Percentiles rank a stretch among this genome's conserved stretches.
phyloP scores from a whole-genome alignment of 495 filamentous ascomycete species.

The Schizothecium vesticola region DNA sequence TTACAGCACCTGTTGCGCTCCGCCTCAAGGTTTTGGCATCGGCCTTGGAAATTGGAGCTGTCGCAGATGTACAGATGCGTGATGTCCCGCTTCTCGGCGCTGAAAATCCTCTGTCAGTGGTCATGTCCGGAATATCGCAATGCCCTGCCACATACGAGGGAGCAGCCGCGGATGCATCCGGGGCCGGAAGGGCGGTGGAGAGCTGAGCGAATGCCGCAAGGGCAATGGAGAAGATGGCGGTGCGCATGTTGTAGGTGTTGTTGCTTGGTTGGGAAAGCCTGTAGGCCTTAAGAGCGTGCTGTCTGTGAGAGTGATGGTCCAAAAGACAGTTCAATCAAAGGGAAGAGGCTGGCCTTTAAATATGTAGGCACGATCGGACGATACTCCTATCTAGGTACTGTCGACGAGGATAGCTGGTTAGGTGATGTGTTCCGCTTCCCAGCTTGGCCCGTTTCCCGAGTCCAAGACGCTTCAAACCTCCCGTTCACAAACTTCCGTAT shows the following conservation, averaged over 20 bases:
- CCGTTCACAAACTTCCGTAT: not conserved
- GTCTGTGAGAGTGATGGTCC: not conserved
- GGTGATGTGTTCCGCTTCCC: not conserved
- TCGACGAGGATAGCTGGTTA: too few relatives aligned
- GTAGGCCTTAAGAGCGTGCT: not conserved
- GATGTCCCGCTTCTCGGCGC: not conserved
- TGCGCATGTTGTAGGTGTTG: not conserved
- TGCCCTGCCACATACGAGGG: not conserved
- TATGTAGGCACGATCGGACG: too few relatives aligned
- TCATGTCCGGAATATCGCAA: not conserved
- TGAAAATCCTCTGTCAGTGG: not conserved
- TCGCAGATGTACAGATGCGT: not conserved
- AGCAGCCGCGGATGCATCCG: not conserved
- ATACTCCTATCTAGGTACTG: too few relatives aligned
- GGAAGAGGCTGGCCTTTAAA: not conserved
- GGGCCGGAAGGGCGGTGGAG: not conserved
- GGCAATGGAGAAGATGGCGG: not conserved
- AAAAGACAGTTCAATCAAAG: not conserved
- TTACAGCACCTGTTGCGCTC: not conserved
- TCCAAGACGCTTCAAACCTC: too few relatives aligned
- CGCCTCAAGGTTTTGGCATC: not conserved
- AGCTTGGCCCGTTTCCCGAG: not conserved
- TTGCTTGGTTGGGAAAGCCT: not conserved
- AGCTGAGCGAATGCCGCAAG: slow-evolving; percentile 4
- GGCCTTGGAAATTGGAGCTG: not conserved